Percentiles rank a stretch among this genome's conserved stretches.
phyloP scores from a whole-genome alignment of 2,329 filamentous ascomycete genomes.

The Arachnomyces sp. region DNA sequence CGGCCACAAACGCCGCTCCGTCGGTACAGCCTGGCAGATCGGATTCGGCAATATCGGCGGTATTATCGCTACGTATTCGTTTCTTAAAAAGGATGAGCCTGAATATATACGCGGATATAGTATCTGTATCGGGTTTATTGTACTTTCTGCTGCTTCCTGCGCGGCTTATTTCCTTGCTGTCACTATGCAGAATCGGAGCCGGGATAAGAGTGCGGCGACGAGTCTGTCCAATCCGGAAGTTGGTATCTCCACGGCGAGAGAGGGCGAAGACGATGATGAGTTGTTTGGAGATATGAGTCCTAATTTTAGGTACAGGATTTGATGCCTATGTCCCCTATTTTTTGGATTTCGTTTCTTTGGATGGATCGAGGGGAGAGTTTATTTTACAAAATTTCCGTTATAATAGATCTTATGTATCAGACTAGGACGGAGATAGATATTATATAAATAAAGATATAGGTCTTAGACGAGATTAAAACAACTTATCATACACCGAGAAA shows the following conservation, averaged over 20 bases:
- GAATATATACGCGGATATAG: conserved; percentile 64
- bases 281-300: conserved; percentile 35
- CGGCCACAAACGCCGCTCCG: conserved; percentile 61
- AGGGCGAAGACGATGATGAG: conserved; percentile 26
- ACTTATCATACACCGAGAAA: no score
- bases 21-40: conserved; percentile 70
- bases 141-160: conserved; percentile 53
- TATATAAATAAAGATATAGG: no score
- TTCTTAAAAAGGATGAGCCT: conserved; percentile 60
- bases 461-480: no score
- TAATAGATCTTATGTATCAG: no score
- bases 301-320: conserved; percentile 29
- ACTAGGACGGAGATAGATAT: no score
- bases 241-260: conserved; percentile 9
- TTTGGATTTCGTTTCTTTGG: no score
- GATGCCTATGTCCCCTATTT: no score
- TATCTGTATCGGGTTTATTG: conserved; percentile 68
- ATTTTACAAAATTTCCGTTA: no score
- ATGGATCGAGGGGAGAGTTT: no score
- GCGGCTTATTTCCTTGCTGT: conserved; percentile 30
- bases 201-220: conserved; percentile 24
- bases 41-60: conserved; percentile 73
- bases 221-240: conserved; percentile 10
- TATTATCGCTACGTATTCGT: conserved; percentile 67
- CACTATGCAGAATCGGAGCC: conserved; percentile 33